Percentiles rank a stretch among this genome's conserved stretches.
These are phyloP conservation scores for Fremontodendron californicum DNA, from an alignment of 345 rosid species.

Conservation along the genomic window DNA sequence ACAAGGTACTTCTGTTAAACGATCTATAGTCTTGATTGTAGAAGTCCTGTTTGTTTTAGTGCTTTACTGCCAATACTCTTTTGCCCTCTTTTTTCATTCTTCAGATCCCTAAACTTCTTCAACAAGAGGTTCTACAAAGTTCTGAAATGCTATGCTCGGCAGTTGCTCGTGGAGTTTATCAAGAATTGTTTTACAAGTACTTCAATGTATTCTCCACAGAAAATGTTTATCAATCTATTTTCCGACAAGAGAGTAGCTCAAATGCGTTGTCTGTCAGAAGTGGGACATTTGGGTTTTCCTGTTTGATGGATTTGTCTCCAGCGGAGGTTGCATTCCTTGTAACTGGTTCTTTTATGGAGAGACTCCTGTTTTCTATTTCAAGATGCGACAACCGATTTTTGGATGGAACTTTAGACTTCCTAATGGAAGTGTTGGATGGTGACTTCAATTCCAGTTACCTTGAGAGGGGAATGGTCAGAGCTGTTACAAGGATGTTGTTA, in stretches of 20 bases:
- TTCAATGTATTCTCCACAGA: slow-evolving; percentile 75
- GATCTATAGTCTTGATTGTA: slow-evolving; percentile 5
- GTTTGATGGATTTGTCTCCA: slow-evolving; percentile 72
- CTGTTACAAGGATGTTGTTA: slow-evolving; percentile 83
- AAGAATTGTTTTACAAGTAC: slow-evolving; percentile 60
- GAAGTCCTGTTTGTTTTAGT: background rate
- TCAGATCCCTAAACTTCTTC: slow-evolving; percentile 82
- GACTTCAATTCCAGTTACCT: slow-evolving; percentile 32
- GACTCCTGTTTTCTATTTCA: slow-evolving; percentile 63
- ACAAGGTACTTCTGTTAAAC: slow-evolving; percentile 51
- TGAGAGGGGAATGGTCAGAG: slow-evolving; percentile 57
- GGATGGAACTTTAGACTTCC: slow-evolving; percentile 58
- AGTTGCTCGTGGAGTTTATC: slow-evolving; percentile 49
- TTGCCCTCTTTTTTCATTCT: slow-evolving; percentile 8
- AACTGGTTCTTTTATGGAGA: slow-evolving; percentile 64
- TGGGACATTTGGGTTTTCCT: slow-evolving; percentile 85
- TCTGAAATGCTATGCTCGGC: slow-evolving; percentile 46
- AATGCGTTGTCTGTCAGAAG: slow-evolving; percentile 42
- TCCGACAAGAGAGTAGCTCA: slow-evolving; percentile 32
- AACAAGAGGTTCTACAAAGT: slow-evolving; percentile 53
- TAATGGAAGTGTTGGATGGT: slow-evolving; percentile 48
- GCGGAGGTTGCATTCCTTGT: slow-evolving; percentile 74
- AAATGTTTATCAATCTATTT: slow-evolving; percentile 54
- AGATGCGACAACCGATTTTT: slow-evolving; percentile 64
- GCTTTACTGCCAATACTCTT: slow-evolving; percentile 1